Conservation (phyloP, 169 alveolate species). For the Plasmodium chabaudi region DNA sequence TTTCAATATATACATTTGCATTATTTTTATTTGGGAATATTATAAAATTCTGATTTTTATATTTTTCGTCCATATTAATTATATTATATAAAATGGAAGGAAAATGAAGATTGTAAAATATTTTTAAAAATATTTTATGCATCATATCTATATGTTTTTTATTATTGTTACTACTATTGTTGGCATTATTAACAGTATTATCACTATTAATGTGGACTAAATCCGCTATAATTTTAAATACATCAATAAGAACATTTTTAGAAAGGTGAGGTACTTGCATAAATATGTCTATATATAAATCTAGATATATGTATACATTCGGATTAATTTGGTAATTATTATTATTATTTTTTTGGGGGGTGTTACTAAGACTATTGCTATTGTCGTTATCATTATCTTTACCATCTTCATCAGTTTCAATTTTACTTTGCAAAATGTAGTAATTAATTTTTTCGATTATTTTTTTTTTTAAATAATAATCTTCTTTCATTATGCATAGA, state of each 20-base stretch:
- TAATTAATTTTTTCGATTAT: constrained; percentile 55
- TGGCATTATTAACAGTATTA: neutral
- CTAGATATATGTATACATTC: constrained; percentile 41
- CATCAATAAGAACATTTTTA: constrained; percentile 42
- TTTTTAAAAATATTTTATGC: constrained; percentile 26
- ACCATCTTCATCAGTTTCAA: neutral
- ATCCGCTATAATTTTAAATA: constrained; percentile 25
- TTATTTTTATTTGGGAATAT: constrained; percentile 30
- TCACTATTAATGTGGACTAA: constrained; percentile 2
- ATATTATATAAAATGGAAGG: constrained; percentile 70
- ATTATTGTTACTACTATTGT: neutral
- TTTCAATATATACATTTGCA: constrained; percentile 54
- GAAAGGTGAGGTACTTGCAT: constrained; percentile 65
- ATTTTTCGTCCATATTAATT: constrained; percentile 22
- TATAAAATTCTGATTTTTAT: constrained; percentile 47
- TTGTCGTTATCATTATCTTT: neutral
- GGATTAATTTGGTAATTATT: constrained; percentile 5
- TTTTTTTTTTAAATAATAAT: constrained; percentile 61
- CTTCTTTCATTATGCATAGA: constrained; percentile 66
- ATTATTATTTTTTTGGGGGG: neutral
- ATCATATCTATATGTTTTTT: constrained; percentile 51
- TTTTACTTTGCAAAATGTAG: neutral
- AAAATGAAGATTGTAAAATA: constrained; percentile 37
- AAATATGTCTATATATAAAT: constrained; percentile 61
- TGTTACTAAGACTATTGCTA: constrained; percentile 3